A percentile compares a stretch with the other conserved stretches of the same genome.
phyloP scores from a whole-genome alignment of 441 rosid species.

The Hura crepitans region DNA sequence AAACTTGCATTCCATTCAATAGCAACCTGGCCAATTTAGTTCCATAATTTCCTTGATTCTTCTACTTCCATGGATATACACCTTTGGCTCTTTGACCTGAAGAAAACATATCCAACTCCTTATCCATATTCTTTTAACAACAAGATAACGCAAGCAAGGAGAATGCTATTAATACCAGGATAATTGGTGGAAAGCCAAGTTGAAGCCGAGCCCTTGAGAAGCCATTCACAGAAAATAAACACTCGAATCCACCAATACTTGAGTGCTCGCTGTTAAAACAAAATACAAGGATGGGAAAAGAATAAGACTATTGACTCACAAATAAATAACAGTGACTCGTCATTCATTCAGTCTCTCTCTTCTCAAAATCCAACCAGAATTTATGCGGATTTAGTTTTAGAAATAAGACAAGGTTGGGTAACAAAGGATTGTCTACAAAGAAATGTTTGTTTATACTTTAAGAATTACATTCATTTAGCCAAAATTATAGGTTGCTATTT shows the following conservation, averaged over 20 bases:
- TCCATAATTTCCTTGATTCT: conserved; percentile 16
- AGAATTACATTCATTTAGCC: neutral
- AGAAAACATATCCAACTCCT: neutral
- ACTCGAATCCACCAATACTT: conserved; percentile 57
- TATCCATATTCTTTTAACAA: too few species aligned
- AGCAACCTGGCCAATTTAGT: conserved; percentile 24
- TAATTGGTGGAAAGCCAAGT: conserved; percentile 49
- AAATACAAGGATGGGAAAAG: neutral
- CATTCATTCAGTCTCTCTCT: neutral
- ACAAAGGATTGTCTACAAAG: neutral
- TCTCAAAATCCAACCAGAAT: neutral
- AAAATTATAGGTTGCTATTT: neutral
- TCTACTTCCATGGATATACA: conserved; percentile 36
- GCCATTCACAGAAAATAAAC: conserved; percentile 57
- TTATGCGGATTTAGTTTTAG: neutral
- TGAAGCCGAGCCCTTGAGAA: conserved; percentile 57
- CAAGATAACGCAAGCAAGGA: neutral
- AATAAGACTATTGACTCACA: neutral
- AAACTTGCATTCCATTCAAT: conserved; percentile 15
- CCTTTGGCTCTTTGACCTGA: conserved; percentile 33
- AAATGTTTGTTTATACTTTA: neutral
- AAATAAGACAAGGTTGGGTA: neutral
- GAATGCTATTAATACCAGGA: conserved; percentile 43
- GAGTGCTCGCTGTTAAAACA: conserved; percentile 48
- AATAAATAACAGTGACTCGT: neutral